Base-by-base conservation (phyloP, 2,329 filamentous ascomycete genomes). In the Claviceps capensis region DNA sequence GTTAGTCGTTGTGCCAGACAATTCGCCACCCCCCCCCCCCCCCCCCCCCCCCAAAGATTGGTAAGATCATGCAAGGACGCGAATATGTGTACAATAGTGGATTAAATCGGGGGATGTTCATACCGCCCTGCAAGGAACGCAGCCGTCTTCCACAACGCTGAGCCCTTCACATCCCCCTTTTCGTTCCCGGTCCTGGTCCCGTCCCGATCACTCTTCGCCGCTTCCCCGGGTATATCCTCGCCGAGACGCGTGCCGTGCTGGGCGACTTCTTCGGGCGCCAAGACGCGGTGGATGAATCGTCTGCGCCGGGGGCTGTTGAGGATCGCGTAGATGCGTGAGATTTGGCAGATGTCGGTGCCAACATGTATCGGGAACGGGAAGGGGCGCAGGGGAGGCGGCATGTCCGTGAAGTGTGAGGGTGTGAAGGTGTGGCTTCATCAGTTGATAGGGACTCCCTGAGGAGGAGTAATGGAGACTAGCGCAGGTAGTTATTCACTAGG, bases 281-380 rank as follows among this genome's bases (percentile, higher is more conserved):
- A 64, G 49, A 81, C 60, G 52, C 73, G 72, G 9, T 64, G 60
- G 48, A 79, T 62, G 58, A 81, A 79, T 34, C 69, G 69, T 5
- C 56, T 50, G 1, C 68, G 70, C 41, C 63, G 63, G 8, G 68
- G 63, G 26, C 69, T 63, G 17, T 62, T 65, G 50, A 91, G 65
- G 49, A 89, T 71, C 19, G 66, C 64, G 55, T 72, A 69, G 54
- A 95, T 80, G 52, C 88, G 81, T 0, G 74, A 67, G 53, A 88
- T 76, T 53, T 76, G 75, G 65, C 86, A 88, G 52, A 95, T 84
- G 63, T 95, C 89, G 47, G 80, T 91, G 53, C 89, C 89, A 50
- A 95, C 71, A 48, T 76, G 75, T 14, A 91, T 62, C 1, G 81
- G 72, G n/a, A 81, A 72, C 1, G 83, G 82, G 59, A 90, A 88